Percentiles rank a stretch among this genome's conserved stretches.
Conservation (phyloP, 805 yeast species). For the Hermanozyma aechmeae region DNA sequence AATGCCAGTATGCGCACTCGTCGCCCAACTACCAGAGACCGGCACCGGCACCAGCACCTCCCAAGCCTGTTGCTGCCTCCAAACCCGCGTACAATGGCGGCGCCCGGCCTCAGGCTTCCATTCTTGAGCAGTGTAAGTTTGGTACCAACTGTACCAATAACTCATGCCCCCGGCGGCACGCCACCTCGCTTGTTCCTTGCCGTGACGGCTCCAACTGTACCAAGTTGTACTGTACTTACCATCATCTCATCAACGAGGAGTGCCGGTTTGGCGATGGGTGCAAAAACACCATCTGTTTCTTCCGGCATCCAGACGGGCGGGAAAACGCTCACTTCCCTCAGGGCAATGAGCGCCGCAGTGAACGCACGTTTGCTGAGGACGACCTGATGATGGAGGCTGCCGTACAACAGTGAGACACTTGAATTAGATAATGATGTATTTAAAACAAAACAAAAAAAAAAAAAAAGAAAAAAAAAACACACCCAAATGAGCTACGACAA, state of each 20-base stretch:
- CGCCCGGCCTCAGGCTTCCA: constrained; percentile 26
- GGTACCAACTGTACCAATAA: constrained; percentile 69
- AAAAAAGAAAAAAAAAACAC: too few relatives aligned
- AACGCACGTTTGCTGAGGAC: too few relatives aligned
- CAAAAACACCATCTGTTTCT: constrained; percentile 61
- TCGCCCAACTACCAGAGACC: constrained; percentile 46
- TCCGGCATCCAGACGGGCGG: constrained; percentile 77
- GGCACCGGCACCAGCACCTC: constrained; percentile 8
- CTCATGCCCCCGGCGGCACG: constrained; percentile 79
- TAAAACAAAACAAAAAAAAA: too few relatives aligned
- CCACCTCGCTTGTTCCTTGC: constrained; percentile 62
- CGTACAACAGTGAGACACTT: too few relatives aligned
- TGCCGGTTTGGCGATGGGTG: constrained; percentile 79
- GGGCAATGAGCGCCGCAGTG: too few relatives aligned
- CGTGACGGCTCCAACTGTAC: constrained; percentile 75
- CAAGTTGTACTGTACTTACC: constrained; percentile 72
- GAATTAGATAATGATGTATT: too few relatives aligned
- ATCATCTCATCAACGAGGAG: constrained; percentile 71
- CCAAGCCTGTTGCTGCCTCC: constrained; percentile 5
- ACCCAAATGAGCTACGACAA: too few relatives aligned
- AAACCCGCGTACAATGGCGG: constrained; percentile 1
- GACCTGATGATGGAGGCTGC: too few relatives aligned
- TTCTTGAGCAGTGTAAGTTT: constrained; percentile 76
- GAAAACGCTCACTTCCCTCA: constrained; percentile 14
- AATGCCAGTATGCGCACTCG: constrained; percentile 74